Evolutionary conservation across 1,284 basidiomycete species (phyloP).

Genomic region (Trametes sp.): DNA sequence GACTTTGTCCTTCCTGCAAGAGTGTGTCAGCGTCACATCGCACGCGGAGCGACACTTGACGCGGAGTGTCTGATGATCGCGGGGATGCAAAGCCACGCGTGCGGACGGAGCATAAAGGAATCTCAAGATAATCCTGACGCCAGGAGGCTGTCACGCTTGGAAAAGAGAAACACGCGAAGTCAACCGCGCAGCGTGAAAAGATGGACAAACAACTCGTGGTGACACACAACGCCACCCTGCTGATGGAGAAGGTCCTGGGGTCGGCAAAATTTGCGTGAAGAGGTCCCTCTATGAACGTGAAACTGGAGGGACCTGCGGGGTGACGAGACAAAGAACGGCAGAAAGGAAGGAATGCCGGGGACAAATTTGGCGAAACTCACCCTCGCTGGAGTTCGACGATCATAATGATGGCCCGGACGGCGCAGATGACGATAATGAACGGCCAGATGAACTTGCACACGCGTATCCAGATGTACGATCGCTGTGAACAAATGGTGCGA

Average conservation of each 20-base stretch:
- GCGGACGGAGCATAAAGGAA: constrained; percentile 17
- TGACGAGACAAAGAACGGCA: constrained; percentile 20
- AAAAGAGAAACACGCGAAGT: constrained; percentile 27
- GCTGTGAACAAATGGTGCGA: constrained; percentile 46
- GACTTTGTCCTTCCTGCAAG: constrained; percentile 69
- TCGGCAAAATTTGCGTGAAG: constrained; percentile 22
- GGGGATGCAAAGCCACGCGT: constrained; percentile 17
- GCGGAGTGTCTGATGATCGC: constrained; percentile 16
- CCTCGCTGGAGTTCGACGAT: constrained; percentile 75
- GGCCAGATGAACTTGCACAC: constrained; percentile 78
- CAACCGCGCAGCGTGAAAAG: constrained; percentile 20
- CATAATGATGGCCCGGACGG: constrained; percentile 76
- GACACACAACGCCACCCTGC: constrained; percentile 26
- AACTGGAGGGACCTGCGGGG: constrained; percentile 20
- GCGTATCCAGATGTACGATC: constrained; percentile 77
- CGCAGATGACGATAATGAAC: constrained; percentile 70
- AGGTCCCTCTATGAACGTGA: constrained; percentile 20
- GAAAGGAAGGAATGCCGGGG: constrained; percentile 8
- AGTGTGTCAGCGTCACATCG: constrained; percentile 29
- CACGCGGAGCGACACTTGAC: constrained; percentile 5
- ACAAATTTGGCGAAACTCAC: constrained; percentile 49
- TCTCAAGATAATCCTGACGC: constrained; percentile 11
- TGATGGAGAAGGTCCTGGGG: constrained; percentile 23
- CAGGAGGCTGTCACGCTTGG: constrained; percentile 9
- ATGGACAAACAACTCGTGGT: constrained; percentile 28